These are phyloP conservation scores for Globomyces sp. DNA, from an alignment of 371 early-diverging fungal species.

Conservation along the genomic window DNA sequence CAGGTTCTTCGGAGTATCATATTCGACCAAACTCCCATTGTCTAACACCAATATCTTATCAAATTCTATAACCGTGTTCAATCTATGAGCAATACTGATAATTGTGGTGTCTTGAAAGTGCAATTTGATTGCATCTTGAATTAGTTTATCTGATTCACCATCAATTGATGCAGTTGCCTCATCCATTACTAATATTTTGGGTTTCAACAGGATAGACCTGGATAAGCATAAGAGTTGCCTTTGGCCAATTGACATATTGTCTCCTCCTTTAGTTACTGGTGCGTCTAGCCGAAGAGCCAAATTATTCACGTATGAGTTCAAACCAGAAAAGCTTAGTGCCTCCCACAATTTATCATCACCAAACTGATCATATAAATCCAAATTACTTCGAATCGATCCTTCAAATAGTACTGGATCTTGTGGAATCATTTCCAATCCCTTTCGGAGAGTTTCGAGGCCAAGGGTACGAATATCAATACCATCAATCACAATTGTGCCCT, in stretches of 20 bases:
- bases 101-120: conserved; percentile 68
- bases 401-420: conserved; percentile 28
- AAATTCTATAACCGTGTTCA: conserved; percentile 39
- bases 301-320: conserved; percentile 34
- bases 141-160: conserved; percentile 58
- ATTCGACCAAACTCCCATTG: conserved; percentile 33
- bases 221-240: conserved; percentile 57
- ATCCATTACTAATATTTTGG: conserved; percentile 55
- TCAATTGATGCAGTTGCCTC: conserved; percentile 67
- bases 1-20: conserved; percentile 35
- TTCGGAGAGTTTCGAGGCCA: conserved; percentile 50
- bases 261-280: conserved; percentile 51
- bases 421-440: conserved; percentile 39
- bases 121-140: conserved; percentile 65
- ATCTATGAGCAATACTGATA: conserved; percentile 64
- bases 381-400: conserved; percentile 21
- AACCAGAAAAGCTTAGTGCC: conserved; percentile 32
- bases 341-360: conserved; percentile 42
- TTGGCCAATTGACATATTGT: conserved; percentile 85
- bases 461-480: conserved; percentile 65
- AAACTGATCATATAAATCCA: conserved; percentile 31
- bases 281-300: conserved; percentile 31
- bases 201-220: conserved; percentile 47
- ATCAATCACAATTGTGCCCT: conserved; percentile 61
- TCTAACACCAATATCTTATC: conserved; percentile 38